These are phyloP conservation scores for Lactarius pseudohatsudake DNA, from an alignment of 768 basidiomycete species.

Conservation along the genomic window DNA sequence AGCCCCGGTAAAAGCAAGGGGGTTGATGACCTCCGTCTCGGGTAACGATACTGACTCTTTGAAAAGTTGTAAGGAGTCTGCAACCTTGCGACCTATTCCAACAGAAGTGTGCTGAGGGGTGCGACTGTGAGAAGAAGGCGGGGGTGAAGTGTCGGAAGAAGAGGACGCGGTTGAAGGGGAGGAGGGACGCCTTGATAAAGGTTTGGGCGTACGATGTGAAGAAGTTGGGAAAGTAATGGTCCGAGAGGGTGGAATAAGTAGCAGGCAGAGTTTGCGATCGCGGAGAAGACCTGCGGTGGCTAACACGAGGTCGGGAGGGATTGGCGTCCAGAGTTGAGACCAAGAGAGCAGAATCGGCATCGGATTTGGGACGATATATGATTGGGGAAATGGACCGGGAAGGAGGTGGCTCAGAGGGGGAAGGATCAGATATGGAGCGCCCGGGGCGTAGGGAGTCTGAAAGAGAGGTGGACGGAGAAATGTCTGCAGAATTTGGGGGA, in stretches of 20 bases:
- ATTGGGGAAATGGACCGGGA: constrained; percentile 16
- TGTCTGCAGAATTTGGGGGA: constrained; percentile 21
- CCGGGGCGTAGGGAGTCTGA: constrained; percentile 7
- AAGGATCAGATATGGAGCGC: constrained; percentile 13
- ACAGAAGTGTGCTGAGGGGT: constrained; percentile 32
- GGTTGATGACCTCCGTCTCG: constrained; percentile 36
- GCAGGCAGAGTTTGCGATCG: constrained; percentile 21
- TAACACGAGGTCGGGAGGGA: constrained; percentile 23
- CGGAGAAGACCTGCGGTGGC: constrained; percentile 20
- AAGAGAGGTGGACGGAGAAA: constrained; percentile 24
- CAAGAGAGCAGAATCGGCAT: constrained; percentile 16
- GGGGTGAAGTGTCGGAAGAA: constrained; percentile 36
- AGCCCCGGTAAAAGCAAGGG: constrained; percentile 35
- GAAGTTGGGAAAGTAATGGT: constrained; percentile 19
- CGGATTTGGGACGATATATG: constrained; percentile 17
- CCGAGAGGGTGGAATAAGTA: constrained; percentile 17
- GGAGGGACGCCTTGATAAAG: constrained; percentile 29
- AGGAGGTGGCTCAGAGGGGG: constrained; percentile 20
- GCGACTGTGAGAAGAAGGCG: constrained; percentile 39
- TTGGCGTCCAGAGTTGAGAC: constrained; percentile 16
- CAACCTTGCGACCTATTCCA: constrained; percentile 79
- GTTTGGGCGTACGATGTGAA: constrained; percentile 23
- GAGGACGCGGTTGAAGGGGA: constrained; percentile 36
- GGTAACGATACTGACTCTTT: constrained; percentile 60
- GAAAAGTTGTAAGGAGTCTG: constrained; percentile 78